phyloP scores from a whole-genome alignment of 805 yeast genomes.

The Helenozyma rhizophorensis region DNA sequence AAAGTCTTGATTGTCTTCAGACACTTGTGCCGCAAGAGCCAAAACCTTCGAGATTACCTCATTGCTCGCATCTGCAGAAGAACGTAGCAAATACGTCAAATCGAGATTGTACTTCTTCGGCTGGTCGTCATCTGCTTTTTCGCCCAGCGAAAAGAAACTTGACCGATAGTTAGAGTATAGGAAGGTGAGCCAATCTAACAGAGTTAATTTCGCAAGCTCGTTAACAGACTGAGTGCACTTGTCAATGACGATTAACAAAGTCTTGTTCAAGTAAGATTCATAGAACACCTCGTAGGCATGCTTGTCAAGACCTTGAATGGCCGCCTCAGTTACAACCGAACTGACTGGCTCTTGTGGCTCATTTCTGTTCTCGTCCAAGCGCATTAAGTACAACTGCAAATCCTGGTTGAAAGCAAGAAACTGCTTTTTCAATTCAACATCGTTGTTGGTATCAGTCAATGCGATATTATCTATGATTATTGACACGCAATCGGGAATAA shows the following conservation, averaged over 20 bases:
- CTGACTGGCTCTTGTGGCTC: too few relatives aligned
- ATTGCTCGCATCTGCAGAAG: conserved; percentile 65
- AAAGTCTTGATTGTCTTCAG: conserved; percentile 71
- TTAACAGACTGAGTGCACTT: conserved; percentile 49
- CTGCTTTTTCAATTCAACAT: conserved; percentile 32
- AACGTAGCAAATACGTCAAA: conserved; percentile 71
- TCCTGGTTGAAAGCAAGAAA: conserved; percentile 33
- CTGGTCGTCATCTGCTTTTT: conserved; percentile 27
- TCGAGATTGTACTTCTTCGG: conserved; percentile 35
- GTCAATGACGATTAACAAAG: conserved; percentile 65
- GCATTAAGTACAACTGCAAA: conserved; percentile 28
- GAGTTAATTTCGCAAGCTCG: conserved; percentile 77
- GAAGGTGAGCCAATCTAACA: conserved; percentile 86
- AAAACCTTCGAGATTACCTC: conserved; percentile 73
- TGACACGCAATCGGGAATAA: conserved; percentile 70
- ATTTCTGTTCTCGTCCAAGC: conserved; percentile 22
- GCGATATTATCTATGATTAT: conserved; percentile 49
- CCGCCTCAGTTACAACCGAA: conserved; percentile 41
- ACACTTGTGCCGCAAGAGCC: conserved; percentile 66
- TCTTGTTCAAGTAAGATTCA: conserved; percentile 39
- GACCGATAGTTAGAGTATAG: conserved; percentile 60
- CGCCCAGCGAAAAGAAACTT: conserved; percentile 20
- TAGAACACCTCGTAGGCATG: conserved; percentile 39
- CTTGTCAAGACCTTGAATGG: conserved; percentile 43
- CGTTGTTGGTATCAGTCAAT: conserved; percentile 31